Evolutionary conservation across 495 filamentous ascomycete species (phyloP).

Genomic region (Penicillium daleae): DNA sequence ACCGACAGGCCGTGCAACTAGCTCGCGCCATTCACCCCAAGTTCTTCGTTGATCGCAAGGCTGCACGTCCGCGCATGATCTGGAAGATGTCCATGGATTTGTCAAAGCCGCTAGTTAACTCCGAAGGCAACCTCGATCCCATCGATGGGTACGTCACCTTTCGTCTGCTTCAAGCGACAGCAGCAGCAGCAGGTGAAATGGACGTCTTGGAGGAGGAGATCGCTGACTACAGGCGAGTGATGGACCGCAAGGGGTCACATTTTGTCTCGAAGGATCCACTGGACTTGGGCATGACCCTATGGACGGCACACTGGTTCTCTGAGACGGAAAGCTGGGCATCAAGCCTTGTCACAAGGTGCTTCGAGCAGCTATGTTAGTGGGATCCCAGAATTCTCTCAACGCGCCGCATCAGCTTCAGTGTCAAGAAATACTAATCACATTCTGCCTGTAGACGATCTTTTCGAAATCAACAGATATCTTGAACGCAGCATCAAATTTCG

Average conservation of each 20-base stretch:
- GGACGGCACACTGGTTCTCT: constrained; percentile 62
- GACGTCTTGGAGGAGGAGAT: constrained; percentile 55
- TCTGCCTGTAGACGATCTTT: constrained; percentile 40
- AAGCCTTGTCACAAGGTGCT: constrained; percentile 45
- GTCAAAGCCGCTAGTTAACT: constrained; percentile 50
- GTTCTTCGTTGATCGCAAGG: constrained; percentile 52
- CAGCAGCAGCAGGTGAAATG: constrained; percentile 30
- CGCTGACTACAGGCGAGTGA: constrained; percentile 60
- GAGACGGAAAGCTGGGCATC: constrained; percentile 58
- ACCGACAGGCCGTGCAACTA: constrained; percentile 58
- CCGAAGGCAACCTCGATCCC: constrained; percentile 65
- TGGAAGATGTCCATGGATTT: constrained; percentile 67
- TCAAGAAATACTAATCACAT: background rate
- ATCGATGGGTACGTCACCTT: constrained; percentile 64
- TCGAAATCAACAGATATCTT: constrained; percentile 47
- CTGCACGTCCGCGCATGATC: constrained; percentile 51
- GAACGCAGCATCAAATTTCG: constrained; percentile 44
- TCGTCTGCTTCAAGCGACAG: constrained; percentile 54
- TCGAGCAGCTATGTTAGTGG: constrained; percentile 48
- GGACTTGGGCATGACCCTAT: constrained; percentile 69
- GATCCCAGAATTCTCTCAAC: background rate
- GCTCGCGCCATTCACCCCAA: constrained; percentile 61
- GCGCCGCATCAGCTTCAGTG: background rate
- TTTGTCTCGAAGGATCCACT: constrained; percentile 58
- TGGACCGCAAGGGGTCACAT: constrained; percentile 52